These are phyloP conservation scores for Talaromyces amestolkiae DNA, from an alignment of 2,329 filamentous ascomycete genomes.

Conservation along the genomic window DNA sequence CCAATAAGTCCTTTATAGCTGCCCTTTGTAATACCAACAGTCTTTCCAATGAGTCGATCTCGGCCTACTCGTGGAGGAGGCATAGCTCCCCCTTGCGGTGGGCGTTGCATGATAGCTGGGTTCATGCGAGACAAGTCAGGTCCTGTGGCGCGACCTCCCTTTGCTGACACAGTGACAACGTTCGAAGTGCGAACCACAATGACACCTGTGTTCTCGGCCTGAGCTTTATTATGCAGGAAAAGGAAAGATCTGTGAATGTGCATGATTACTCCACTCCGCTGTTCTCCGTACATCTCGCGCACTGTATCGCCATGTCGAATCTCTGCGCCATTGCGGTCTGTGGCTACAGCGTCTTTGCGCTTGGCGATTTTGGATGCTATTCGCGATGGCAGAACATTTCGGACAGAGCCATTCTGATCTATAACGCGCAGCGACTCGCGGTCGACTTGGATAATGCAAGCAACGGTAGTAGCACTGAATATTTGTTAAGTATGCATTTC, in stretches of 20 bases:
- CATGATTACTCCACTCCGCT: constrained; percentile 81
- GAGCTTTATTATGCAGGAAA: constrained; percentile 81
- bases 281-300: constrained; percentile 82
- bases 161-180: constrained; percentile 88
- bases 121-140: constrained; percentile 91
- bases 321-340: constrained; percentile 88
- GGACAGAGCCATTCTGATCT: constrained; percentile 82
- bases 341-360: constrained; percentile 81
- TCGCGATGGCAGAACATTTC: constrained; percentile 83
- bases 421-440: constrained; percentile 85
- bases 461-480: constrained; percentile 73
- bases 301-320: constrained; percentile 90
- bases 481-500: constrained; percentile 28
- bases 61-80: constrained; percentile 74
- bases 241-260: constrained; percentile 93
- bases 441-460: constrained; percentile 91
- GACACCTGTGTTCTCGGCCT: constrained; percentile 82
- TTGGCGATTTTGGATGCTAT: constrained; percentile 84
- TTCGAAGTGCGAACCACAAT: constrained; percentile 84
- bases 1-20: constrained; percentile 89
- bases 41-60: constrained; percentile 85
- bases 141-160: constrained; percentile 74
- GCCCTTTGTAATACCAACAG: constrained; percentile 81
- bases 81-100: constrained; percentile 55
- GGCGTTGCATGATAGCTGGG: constrained; percentile 74